Base-by-base conservation (phyloP, 192 early-diverging fungal genomes). In the Anaeromyces robustus region DNA sequence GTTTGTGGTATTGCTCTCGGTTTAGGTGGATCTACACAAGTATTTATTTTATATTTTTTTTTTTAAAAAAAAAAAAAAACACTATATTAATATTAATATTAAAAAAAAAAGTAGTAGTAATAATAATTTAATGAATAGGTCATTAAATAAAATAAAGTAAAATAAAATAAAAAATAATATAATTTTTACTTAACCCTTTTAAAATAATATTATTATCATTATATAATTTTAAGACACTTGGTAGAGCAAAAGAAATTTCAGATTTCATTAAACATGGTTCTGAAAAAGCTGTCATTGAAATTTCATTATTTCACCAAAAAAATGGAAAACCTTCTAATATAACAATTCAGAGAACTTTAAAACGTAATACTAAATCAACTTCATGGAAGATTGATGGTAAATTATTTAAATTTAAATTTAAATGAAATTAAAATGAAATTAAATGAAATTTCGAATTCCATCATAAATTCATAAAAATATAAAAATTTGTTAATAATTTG, bases 1-100 rank as follows among this genome's bases (percentile, higher is more conserved):
- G 96, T 99, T 2, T 97, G 96, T 83, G 96, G 96, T 0, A 93
- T 99, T 78, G 96, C 96, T 18, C 85, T 98, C n/a, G 97, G 96
- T 11, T 88, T 98, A 22, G 96, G 93, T 29, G 95, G 95, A 32
- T 90, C 90, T 29, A 86, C 90, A 1, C 84, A 90, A 28, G 88
- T 90, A 43, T n/a, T n/a, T n/a, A 17, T 81, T 31, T n/a, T 30
- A 29, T 5, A 7, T 34, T 7, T 12, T 7, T 12, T 34, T 34
- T 34, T 7, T 34, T 12, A 34, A 34, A 34, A 34, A 34, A 39
- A 39, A 12, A 39, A 39, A 39, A 39, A 12, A 12, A 12, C n/a
- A n/a, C n/a, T n/a, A n/a, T n/a, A n/a, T n/a, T n/a, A n/a, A n/a
- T n/a, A n/a, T n/a, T n/a, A n/a, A n/a, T n/a, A n/a, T n/a, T n/a